Evolutionary conservation across 2,329 filamentous ascomycete species (phyloP), one percentile per base, ranked within the genome.

Genomic region (Macroventuria anomochaeta): DNA sequence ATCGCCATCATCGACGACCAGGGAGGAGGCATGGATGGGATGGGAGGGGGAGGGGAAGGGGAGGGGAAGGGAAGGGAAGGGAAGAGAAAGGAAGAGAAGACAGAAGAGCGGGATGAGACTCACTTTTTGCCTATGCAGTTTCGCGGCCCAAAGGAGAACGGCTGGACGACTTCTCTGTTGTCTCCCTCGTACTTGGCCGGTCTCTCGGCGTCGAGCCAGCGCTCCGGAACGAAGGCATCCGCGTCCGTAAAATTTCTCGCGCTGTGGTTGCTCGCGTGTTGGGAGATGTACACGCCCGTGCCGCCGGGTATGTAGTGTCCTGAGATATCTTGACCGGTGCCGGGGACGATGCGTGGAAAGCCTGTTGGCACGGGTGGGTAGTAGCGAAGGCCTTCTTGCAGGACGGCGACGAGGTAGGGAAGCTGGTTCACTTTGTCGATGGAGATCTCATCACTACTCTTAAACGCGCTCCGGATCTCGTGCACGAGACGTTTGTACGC

Each of bases 181-280:
- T 79, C 76, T 5, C 49, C 46, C 2, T 39, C 44, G 37, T 72
- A 78, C 4, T 32, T 29, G 0, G 0, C 23, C 2, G 21, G 21
- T 26, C 64, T 52, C 10, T 69, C 60, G 20, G 70, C 66, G 1
- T 67, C 64, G 3, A 79, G 53, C 76, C 76, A 80, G 8, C 78
- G 57, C 57, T 71, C 70, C 1, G 70, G 69, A 10, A 55, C 59
- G 34, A 56, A 73, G 0, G 15, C 29, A 7, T 71, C 65, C 0
- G 69, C 57, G 15, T 73, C 59, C 1, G 49, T 55, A 25, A 52
- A 71, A 44, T 75, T 69, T 7, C 58, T 61, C 12, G 59, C 17
- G 0, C 68, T 70, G 36, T 71, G 72, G 33, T 70, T 64, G 3
- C 71, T 48, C 0, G 74, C 62, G 23, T 71, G 72, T 11, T 70